These are phyloP conservation scores for Cardamine occulta DNA, from an alignment of 345 rosid genomes.

Conservation along the genomic window DNA sequence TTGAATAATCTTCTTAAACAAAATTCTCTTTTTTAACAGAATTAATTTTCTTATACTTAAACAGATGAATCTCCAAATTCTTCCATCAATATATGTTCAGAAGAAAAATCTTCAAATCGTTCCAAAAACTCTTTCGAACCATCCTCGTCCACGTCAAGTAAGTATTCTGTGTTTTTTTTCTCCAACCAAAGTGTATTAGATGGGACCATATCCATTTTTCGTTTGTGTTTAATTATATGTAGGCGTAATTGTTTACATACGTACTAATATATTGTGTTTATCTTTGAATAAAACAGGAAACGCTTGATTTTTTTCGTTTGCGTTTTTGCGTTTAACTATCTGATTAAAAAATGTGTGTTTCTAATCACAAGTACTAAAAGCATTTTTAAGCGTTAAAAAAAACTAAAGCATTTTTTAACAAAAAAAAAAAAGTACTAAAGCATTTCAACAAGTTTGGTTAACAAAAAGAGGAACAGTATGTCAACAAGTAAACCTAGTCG, in stretches of 20 bases:
- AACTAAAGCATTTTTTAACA: neutral
- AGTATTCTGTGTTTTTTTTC: neutral
- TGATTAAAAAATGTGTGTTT: neutral
- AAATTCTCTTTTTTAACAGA: neutral
- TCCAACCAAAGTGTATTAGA: neutral
- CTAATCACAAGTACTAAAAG: slow-evolving; percentile 4
- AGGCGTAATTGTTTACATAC: neutral
- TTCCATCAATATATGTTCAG: slow-evolving; percentile 29
- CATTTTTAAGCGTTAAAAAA: neutral
- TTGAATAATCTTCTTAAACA: neutral
- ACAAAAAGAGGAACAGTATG: too few relatives aligned
- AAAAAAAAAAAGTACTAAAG: neutral
- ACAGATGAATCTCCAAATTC: slow-evolving; percentile 38
- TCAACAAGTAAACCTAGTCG: too few relatives aligned
- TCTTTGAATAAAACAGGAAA: neutral
- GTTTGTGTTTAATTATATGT: neutral
- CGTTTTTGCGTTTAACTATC: neutral
- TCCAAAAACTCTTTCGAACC: slow-evolving; percentile 13
- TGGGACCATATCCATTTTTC: neutral
- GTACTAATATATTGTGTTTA: neutral
- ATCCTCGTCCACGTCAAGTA: slow-evolving; percentile 31
- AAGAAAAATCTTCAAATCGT: slow-evolving; percentile 4
- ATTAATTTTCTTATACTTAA: neutral
- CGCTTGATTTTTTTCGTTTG: neutral
- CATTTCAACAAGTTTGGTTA: neutral